Base-by-base conservation (phyloP, 1,284 basidiomycete species). In the Mycena sp. region DNA sequence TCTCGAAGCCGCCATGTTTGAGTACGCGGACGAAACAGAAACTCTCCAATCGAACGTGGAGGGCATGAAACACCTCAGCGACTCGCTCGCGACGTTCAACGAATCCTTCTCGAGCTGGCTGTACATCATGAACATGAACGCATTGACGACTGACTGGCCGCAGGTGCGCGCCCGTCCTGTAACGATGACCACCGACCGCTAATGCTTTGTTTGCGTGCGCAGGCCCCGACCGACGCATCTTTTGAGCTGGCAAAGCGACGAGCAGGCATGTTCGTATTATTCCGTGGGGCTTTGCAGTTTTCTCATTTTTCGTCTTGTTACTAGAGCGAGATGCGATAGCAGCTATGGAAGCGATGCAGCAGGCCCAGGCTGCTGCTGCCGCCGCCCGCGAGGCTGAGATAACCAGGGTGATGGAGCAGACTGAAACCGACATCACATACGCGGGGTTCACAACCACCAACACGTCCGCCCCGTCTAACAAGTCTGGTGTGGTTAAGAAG, bases 111-210 rank as follows among this genome's bases (percentile, higher is more conserved):
- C 95, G 11, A 94, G 93, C 74, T 96, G 91, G 84, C 78, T 98
- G 19, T 96, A 96, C 75, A 89, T 91, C 11, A 88, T 98, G 85
- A 92, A 95, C 74, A 97, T 98, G 94, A 96, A 97, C 72, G 91
- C 94, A 1, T 87, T 96, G 67, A 96, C 95, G 28, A 90, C 91
- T 0, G 95, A 97, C 75, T 98, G 95, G 95, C 87, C 87, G 0
- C 91, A 96, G 84, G 94, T 91, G 69, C 63, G 85, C 72, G 7
- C 49, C 3, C 0, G 3, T 41, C 26, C 25, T 41, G 6, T 49
- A 17, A 19, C 41, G 12, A 56, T 41, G 25, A 38, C 52, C 23
- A 32, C 28, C 3, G 43, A 35, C 16, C 26, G 40, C 46, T 32
- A 17, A 44, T 35, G n/a, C 25, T 28, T 30, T 10, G 19, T 32